Evolutionary conservation across 2,329 filamentous ascomycete genomes (phyloP), one percentile per base, ranked within the genome.

Genomic region (Aspergillus sp.): DNA sequence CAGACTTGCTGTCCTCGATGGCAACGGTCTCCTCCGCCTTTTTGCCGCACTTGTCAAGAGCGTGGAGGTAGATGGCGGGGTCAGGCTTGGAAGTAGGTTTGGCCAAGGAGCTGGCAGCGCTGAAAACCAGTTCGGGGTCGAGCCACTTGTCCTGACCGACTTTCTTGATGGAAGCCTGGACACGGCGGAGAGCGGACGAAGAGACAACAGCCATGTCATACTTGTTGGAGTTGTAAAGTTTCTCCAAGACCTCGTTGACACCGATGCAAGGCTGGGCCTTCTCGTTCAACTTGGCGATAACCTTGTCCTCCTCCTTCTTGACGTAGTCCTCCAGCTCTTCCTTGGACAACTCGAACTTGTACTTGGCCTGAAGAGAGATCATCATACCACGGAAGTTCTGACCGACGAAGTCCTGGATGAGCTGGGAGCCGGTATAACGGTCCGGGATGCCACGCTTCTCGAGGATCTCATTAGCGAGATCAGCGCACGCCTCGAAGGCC

Each of bases 321-420:
- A 94, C 88, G 66, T 88, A 94, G 37, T 65, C 67, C 60, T 93
- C 83, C 49, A 90, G 71, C 63, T 94, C 86, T 2, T 81, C 82
- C 17, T 77, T 68, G 22, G 70, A 60, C 71, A 95, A 80, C 46
- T 77, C 72, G 71, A 95, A 91, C 69, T 78, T 76, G 76, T 88
- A 83, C 69, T 86, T 85, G 68, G 82, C 74, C 70, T 90, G 83
- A 52, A 95, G 81, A 52, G 81, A 82, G 50, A 75, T 70, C 72
- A 95, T 84, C 88, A 95, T 95, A 71, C 88, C 88, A 58, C 89
- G 88, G 80, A 95, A 95, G 79, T 94, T 95, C 69, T 93, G 86
- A 60, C 90, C 90, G 59, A 95, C 88, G 62, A 94, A 95, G 73
- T 95, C 87, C 59, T 78, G 75, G 72, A 95, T 87, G 54, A 95